Base-by-base conservation (phyloP, 768 basidiomycete species). In the Hemileccinum rubropunctum region DNA sequence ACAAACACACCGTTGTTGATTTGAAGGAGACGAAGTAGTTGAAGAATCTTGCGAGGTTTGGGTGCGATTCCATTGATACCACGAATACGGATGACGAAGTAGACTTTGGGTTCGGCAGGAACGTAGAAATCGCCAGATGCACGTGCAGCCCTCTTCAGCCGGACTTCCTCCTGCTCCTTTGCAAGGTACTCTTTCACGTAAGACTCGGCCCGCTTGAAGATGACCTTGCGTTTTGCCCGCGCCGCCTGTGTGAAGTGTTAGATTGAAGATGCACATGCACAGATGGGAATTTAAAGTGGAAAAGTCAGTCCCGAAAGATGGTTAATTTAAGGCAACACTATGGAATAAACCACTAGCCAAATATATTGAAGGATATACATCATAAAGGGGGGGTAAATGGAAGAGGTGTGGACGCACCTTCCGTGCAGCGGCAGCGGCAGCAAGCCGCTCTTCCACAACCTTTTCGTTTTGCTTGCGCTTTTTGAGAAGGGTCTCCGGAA, bases 1-100 rank as follows among this genome's bases (percentile, higher is more conserved):
- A 99, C 83, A 69, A 99, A 99, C 41, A 99, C 86, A 71, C 95
- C 97, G 67, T 94, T 98, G 85, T 99, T 98, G 80, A 99, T 99
- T 72, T 98, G 97, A 63, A 97, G 88, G 56, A 99, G 85, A 63
- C 97, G 94, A 69, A 99, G 89, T 57, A 99, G 86, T 70, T 99
- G 97, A 63, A 99, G 75, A 69, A 99, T 98, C 81, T 99, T 99
- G 69, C 94, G 88, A 65, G 97, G 97, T 76, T 99, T 99, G 52
- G 97, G 97, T 48, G 97, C 93, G 67, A 99, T 97, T 71, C 98
- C 92, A 73, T 98, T 98, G 80, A 99, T 94, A 95, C 97, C 95
- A 70, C 92, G 88, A 68, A 98, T 93, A 75, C 97, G 87, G 65
- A 99, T 75, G 60, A 99, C 95, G 60, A 99, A 98, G 82, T 89